Evolutionary conservation across 129 eudicot species (phyloP).

Genomic region (Pulicaria dysenterica): DNA sequence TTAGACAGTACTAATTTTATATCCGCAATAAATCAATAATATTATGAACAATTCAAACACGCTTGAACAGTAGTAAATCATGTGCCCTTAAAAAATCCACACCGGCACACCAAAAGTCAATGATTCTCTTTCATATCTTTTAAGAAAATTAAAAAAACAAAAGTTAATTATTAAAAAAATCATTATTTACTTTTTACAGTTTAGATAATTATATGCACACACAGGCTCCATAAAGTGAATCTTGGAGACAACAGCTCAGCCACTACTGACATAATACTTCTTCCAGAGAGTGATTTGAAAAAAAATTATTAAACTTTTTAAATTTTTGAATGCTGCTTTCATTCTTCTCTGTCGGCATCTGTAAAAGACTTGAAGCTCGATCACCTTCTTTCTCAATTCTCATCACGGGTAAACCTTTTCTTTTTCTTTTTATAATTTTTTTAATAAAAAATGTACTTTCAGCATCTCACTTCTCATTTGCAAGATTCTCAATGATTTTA

Average conservation of each 20-base stretch:
- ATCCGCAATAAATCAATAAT: too few relatives aligned
- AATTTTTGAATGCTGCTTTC: slow-evolving; percentile 29
- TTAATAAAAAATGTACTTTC: not conserved
- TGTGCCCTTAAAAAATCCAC: too few relatives aligned
- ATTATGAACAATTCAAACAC: too few relatives aligned
- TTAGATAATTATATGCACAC: slow-evolving; percentile 1
- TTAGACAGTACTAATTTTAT: too few relatives aligned
- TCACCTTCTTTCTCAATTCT: slow-evolving; percentile 20
- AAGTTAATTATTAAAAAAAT: not conserved
- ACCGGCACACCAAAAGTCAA: too few relatives aligned
- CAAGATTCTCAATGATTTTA: slow-evolving; percentile 31
- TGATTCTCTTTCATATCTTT: too few relatives aligned
- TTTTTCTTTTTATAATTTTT: not conserved
- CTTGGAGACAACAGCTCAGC: slow-evolving; percentile 31
- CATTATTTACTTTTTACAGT: not conserved
- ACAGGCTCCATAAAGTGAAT: slow-evolving; percentile 25
- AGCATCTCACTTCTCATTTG: slow-evolving; percentile 33
- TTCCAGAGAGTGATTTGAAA: slow-evolving; percentile 6
- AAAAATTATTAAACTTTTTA: not conserved
- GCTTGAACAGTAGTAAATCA: too few relatives aligned
- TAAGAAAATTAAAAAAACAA: too few relatives aligned
- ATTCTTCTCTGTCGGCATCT: slow-evolving; percentile 36
- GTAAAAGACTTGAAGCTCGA: slow-evolving; percentile 12
- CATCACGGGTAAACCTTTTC: slow-evolving; percentile 24
- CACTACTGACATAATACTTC: slow-evolving; percentile 30